Conservation (phyloP, 768 basidiomycete species). For the Hydnomerulius pinastri region DNA sequence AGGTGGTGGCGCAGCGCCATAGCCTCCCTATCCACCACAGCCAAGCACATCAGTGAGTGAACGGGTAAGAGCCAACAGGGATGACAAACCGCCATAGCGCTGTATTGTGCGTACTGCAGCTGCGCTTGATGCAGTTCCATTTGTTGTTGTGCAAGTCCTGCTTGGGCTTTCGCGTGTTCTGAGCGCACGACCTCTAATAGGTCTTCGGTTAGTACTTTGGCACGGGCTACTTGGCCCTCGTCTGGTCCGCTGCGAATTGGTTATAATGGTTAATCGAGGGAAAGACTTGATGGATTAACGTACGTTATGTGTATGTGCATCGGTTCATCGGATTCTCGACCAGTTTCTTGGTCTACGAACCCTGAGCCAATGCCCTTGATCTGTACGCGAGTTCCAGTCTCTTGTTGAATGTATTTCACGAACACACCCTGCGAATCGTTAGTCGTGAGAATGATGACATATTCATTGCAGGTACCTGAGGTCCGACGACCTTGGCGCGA, state of each 20-base stretch:
- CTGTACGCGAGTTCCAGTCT: conserved; percentile 94
- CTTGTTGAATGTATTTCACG: conserved; percentile 97
- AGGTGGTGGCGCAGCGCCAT: conserved; percentile 39
- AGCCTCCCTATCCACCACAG: conserved; percentile 31
- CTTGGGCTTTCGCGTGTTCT: conserved; percentile 83
- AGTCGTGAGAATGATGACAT: neutral
- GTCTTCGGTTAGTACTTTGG: conserved; percentile 86
- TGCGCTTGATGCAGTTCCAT: conserved; percentile 88
- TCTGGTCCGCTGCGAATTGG: conserved; percentile 63
- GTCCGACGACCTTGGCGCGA: conserved; percentile 95
- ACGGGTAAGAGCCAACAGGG: conserved; percentile 13
- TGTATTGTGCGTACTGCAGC: conserved; percentile 76
- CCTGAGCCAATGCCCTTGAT: conserved; percentile 96
- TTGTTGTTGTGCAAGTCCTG: conserved; percentile 68
- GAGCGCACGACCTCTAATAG: conserved; percentile 84
- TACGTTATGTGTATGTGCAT: conserved; percentile 93
- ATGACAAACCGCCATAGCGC: conserved; percentile 52
- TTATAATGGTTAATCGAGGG: conserved; percentile 22
- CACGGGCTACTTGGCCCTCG: conserved; percentile 81
- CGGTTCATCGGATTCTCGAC: conserved; percentile 84
- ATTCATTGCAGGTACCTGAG: conserved; percentile 57
- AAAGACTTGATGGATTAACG: conserved; percentile 29
- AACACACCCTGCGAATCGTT: conserved; percentile 67
- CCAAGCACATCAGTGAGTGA: conserved; percentile 13
- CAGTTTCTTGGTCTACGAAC: conserved; percentile 91